phyloP scores from a whole-genome alignment of 2,329 filamentous ascomycete genomes.

The Aspergillus ibericus region DNA sequence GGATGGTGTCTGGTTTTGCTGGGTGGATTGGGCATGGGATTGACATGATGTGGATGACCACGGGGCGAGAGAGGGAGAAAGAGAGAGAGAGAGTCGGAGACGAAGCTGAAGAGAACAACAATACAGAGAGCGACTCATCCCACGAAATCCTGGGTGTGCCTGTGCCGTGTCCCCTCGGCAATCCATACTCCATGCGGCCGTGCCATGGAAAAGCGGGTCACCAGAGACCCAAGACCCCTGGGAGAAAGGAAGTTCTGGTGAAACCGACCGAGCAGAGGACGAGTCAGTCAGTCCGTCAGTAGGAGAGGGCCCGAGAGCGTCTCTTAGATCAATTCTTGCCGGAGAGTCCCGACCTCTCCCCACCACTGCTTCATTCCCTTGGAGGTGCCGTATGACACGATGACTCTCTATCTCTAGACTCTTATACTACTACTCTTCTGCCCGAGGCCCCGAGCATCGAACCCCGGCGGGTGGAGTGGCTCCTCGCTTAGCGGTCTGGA shows the following conservation, averaged over 20 bases:
- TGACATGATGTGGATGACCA: conserved; percentile 4
- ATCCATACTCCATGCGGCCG: background rate
- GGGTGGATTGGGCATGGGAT: background rate
- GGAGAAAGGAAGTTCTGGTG: background rate
- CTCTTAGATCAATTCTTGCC: too few species aligned
- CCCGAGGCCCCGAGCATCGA: too few species aligned
- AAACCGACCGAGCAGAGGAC: background rate
- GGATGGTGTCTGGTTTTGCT: background rate
- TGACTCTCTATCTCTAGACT: too few species aligned
- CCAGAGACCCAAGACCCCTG: background rate
- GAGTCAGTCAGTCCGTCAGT: too few species aligned
- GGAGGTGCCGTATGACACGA: too few species aligned
- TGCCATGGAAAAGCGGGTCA: background rate
- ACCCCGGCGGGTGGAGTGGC: too few species aligned
- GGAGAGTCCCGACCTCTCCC: too few species aligned
- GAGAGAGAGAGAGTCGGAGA: background rate
- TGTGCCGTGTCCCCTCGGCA: too few species aligned
- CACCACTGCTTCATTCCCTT: too few species aligned
- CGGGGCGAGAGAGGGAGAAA: background rate
- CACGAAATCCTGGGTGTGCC: background rate
- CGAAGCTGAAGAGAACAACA: background rate
- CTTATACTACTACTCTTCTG: too few species aligned
- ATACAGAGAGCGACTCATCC: background rate
- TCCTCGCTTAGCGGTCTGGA: too few species aligned
- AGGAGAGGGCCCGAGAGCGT: background rate